A percentile compares a stretch with the other conserved stretches of the same genome.
Evolutionary conservation across 2,329 filamentous ascomycete species (phyloP).

Genomic region (Calonectria pseudoreteaudii): DNA sequence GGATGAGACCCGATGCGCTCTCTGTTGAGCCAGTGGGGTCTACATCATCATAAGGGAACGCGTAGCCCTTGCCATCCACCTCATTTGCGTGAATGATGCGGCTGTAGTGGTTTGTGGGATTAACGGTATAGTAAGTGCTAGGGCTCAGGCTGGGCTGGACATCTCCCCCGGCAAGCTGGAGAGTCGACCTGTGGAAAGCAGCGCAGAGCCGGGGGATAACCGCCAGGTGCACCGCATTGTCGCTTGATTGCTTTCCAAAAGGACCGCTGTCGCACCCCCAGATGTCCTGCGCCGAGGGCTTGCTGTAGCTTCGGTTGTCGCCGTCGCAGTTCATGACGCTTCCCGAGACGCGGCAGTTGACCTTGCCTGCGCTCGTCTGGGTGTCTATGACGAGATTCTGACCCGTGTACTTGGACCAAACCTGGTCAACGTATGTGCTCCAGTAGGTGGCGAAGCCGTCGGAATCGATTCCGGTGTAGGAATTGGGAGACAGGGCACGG

Average conservation of each 20-base stretch:
- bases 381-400: constrained; percentile 57
- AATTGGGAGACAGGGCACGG: constrained; percentile 58
- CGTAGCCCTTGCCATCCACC: constrained; percentile 70
- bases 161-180: constrained; percentile 58
- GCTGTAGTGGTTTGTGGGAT: constrained; percentile 66
- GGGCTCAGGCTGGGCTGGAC: constrained; percentile 54
- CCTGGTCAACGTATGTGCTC: constrained; percentile 56
- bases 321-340: constrained; percentile 52
- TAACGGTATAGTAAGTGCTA: constrained; percentile 55
- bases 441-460: constrained; percentile 56
- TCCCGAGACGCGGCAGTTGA: constrained; percentile 53
- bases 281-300: constrained; percentile 58
- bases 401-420: constrained; percentile 56
- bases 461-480: constrained; percentile 51
- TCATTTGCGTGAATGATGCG: constrained; percentile 71
- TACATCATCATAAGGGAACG: constrained; percentile 78
- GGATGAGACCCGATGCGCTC: constrained; percentile 1
- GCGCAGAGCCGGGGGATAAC: constrained; percentile 62
- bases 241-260: constrained; percentile 50
- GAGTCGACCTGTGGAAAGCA: constrained; percentile 59
- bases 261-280: constrained; percentile 63
- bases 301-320: constrained; percentile 56
- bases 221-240: constrained; percentile 55
- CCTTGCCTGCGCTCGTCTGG: constrained; percentile 51
- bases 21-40: constrained; percentile 62